A percentile compares a stretch with the other conserved stretches of the same genome.
These are phyloP conservation scores for Coniochaeta sp. DNA, from an alignment of 2,329 filamentous ascomycete genomes.

Conservation along the genomic window DNA sequence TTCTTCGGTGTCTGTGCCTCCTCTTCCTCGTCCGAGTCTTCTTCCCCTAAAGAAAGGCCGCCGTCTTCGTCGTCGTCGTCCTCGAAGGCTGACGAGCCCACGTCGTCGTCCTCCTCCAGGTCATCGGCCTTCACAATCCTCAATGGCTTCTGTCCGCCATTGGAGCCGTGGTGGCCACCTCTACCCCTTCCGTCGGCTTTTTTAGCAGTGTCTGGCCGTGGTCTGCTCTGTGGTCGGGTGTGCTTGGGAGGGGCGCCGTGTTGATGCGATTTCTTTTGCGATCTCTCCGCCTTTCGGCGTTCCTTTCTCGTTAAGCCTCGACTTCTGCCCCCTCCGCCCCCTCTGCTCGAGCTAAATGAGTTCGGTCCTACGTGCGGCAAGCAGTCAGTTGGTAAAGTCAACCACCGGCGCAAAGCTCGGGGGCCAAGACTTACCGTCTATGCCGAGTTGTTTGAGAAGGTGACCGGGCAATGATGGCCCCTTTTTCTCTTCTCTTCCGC, in stretches of 20 bases:
- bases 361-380: background rate
- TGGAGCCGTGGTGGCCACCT: constrained; percentile 5
- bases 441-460: constrained; percentile 35
- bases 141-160: background rate
- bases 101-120: constrained; percentile 19
- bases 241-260: background rate
- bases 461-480: constrained; percentile 33
- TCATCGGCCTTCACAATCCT: constrained; percentile 8
- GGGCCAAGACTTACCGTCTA: constrained; percentile 7
- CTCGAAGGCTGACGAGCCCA: constrained; percentile 9
- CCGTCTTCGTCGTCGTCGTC: constrained; percentile 16
- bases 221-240: constrained; percentile 3
- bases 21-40: constrained; percentile 13
- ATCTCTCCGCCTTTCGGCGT: constrained; percentile 57
- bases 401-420: background rate
- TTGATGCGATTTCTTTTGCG: constrained; percentile 46
- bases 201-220: constrained; percentile 8
- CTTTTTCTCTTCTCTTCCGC: constrained; percentile 16
- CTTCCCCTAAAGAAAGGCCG: constrained; percentile 8
- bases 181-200: background rate
- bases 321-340: constrained; percentile 6
- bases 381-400: background rate
- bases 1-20: constrained; percentile 8
- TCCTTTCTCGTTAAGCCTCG: constrained; percentile 46
- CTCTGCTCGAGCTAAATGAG: background rate